Evolutionary conservation across 345 rosid genomes (phyloP).

Genomic region (Triadica sebifera): DNA sequence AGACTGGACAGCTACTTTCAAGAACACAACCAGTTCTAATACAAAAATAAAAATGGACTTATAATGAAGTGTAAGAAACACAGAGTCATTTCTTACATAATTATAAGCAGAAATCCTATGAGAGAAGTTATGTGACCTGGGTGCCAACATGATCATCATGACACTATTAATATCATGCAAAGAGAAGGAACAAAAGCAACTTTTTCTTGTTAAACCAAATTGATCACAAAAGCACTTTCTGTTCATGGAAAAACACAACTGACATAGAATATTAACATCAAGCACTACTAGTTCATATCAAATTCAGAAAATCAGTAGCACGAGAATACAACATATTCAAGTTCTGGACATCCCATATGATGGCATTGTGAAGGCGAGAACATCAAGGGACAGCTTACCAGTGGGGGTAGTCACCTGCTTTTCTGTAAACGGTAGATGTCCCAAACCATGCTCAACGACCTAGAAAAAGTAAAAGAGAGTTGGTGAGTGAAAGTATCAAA

Average conservation of each 20-base stretch:
- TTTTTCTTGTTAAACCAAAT: neutral
- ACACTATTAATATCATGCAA: neutral
- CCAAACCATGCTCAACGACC: slow-evolving; percentile 99
- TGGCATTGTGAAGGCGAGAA: neutral
- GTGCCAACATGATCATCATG: neutral
- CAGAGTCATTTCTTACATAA: neutral
- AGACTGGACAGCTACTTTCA: neutral
- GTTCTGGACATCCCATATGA: neutral
- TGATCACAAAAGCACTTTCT: neutral
- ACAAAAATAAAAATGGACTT: neutral
- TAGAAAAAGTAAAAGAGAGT: slow-evolving; percentile 29
- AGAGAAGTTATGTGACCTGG: neutral
- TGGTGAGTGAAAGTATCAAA: slow-evolving; percentile 3
- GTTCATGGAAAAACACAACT: neutral
- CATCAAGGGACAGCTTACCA: slow-evolving; percentile 50
- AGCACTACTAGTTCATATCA: neutral
- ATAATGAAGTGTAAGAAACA: neutral
- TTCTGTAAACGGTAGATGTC: slow-evolving; percentile 97
- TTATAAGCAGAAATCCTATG: neutral
- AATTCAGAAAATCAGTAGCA: neutral
- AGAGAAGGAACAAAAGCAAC: neutral
- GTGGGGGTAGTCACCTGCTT: slow-evolving; percentile 96
- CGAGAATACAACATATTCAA: neutral
- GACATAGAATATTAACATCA: neutral
- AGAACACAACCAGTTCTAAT: neutral